Evolutionary conservation across 306 rosid species (phyloP).

Genomic region (Pterocarpus macrocarpus): DNA sequence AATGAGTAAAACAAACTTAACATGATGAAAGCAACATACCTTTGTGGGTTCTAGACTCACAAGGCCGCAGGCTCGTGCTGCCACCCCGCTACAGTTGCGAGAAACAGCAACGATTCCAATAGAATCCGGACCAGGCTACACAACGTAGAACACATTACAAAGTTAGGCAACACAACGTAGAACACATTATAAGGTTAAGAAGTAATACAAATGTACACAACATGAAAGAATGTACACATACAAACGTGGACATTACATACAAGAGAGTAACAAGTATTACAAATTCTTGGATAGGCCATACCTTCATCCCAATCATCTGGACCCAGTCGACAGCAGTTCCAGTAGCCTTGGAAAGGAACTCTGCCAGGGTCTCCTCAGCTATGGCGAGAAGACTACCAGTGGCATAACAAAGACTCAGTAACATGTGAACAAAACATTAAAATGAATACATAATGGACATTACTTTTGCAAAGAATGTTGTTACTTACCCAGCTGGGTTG

Average conservation of each 20-base stretch:
- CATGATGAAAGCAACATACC: slow-evolving; percentile 50
- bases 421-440: neutral
- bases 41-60: slow-evolving; percentile 98
- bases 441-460: neutral
- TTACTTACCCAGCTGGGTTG: slow-evolving; percentile 97
- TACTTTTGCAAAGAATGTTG: neutral
- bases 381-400: slow-evolving; percentile 80
- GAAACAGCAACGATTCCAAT: slow-evolving; percentile 99
- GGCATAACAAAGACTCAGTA: neutral
- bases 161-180: neutral
- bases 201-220: neutral
- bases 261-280: neutral
- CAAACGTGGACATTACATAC: neutral
- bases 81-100: slow-evolving; percentile 95
- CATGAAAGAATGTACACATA: neutral
- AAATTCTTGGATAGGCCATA: slow-evolving; percentile 16
- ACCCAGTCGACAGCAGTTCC: slow-evolving; percentile 99
- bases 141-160: neutral
- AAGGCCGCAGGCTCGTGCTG: slow-evolving; percentile 99
- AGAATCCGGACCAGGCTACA: slow-evolving; percentile 99
- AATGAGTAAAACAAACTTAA: neutral
- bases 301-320: slow-evolving; percentile 99
- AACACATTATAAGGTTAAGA: neutral
- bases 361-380: slow-evolving; percentile 99
- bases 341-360: slow-evolving; percentile 99